Evolutionary conservation across 2,329 filamentous ascomycete genomes (phyloP).

Genomic region (Akanthomyces lecanii): DNA sequence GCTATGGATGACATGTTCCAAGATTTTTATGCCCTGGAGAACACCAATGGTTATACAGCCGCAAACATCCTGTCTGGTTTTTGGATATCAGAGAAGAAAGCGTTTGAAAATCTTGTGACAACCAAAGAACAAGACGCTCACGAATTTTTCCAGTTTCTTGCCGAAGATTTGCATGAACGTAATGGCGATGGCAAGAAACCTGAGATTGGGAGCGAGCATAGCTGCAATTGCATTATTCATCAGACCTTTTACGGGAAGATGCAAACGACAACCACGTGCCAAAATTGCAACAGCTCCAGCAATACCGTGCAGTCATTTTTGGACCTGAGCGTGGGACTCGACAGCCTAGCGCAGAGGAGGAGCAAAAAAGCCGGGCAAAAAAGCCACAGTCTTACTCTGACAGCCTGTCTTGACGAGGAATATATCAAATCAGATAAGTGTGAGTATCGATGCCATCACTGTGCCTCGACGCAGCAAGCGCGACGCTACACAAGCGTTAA

Average conservation of each 20-base stretch:
- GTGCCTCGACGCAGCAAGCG: conserved; percentile 71
- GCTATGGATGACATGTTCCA: conserved; percentile 72
- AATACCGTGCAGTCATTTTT: conserved; percentile 84
- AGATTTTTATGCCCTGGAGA: conserved; percentile 67
- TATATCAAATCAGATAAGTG: conserved; percentile 86
- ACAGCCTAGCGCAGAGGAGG: conserved; percentile 65
- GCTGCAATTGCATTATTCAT: conserved; percentile 87
- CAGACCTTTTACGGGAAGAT: conserved; percentile 92
- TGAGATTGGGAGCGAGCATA: conserved; percentile 55
- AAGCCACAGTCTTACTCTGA: conserved; percentile 46
- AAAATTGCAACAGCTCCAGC: conserved; percentile 77
- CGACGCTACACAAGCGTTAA: conserved; percentile 82
- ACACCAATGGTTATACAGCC: conserved; percentile 84
- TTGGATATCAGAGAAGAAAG: conserved; percentile 77
- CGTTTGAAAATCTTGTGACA: conserved; percentile 72
- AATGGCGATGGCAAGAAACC: conserved; percentile 67
- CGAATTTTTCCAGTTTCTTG: conserved; percentile 93
- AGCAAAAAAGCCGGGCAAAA: conserved; percentile 50
- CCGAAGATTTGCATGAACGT: conserved; percentile 83
- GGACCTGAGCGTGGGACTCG: conserved; percentile 84
- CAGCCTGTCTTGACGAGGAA: conserved; percentile 75
- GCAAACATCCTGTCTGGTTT: conserved; percentile 84
- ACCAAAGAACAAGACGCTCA: conserved; percentile 96
- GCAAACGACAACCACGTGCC: conserved; percentile 85
- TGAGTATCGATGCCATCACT: conserved; percentile 82